Conservation (phyloP, 768 basidiomycete genomes). For the Polyporus arcularius region DNA sequence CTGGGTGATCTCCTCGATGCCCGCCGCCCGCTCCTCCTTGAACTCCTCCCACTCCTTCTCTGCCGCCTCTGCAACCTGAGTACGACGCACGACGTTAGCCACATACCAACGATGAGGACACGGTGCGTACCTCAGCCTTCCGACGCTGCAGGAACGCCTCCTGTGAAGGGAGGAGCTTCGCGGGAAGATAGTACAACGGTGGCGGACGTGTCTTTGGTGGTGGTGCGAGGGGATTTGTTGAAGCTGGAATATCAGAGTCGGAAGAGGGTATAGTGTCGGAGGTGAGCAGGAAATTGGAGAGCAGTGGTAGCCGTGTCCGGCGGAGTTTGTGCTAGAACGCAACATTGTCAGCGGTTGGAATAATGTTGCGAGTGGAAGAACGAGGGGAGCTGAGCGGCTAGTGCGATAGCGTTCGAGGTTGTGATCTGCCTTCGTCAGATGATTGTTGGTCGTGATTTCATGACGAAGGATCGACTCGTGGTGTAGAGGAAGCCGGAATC, state of each 20-base stretch:
- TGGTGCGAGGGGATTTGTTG: constrained; percentile 42
- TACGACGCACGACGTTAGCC: constrained; percentile 6
- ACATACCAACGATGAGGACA: background rate
- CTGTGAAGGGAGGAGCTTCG: constrained; percentile 65
- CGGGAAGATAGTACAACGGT: constrained; percentile 77
- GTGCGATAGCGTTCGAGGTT: background rate
- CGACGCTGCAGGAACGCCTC: constrained; percentile 63
- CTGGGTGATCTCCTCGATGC: constrained; percentile 61
- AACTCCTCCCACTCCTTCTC: constrained; percentile 74
- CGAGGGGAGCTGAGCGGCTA: background rate
- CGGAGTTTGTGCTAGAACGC: constrained; percentile 67
- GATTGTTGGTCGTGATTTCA: too few relatives aligned
- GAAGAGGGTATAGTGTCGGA: constrained; percentile 59
- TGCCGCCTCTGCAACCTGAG: constrained; percentile 58
- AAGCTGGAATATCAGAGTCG: constrained; percentile 31
- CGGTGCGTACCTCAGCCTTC: constrained; percentile 57
- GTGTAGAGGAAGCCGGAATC: background rate
- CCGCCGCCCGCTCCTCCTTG: constrained; percentile 55
- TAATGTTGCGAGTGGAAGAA: background rate
- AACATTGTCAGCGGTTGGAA: background rate
- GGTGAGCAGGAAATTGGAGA: constrained; percentile 76
- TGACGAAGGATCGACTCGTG: too few relatives aligned
- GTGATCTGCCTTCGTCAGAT: too few relatives aligned
- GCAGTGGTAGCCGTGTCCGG: constrained; percentile 65
- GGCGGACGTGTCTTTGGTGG: constrained; percentile 67